These are phyloP conservation scores for Erysimum cheiri DNA, from an alignment of 441 rosid genomes.

Conservation along the genomic window DNA sequence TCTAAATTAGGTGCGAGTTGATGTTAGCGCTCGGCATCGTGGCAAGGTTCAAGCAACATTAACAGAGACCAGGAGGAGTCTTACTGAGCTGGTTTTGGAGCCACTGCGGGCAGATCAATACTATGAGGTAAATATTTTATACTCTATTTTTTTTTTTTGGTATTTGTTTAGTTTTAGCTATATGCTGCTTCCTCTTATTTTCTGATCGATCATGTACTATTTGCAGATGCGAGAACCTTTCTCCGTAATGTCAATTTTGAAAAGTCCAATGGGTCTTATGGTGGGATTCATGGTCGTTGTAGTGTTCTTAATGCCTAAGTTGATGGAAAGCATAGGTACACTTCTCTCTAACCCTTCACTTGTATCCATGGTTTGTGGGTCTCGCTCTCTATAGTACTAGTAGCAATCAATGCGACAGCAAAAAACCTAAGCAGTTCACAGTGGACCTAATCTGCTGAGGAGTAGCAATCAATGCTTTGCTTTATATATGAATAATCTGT, in stretches of 20 bases:
- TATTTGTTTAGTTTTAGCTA: conserved; percentile 11
- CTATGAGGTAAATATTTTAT: conserved; percentile 68
- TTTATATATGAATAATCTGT: background rate
- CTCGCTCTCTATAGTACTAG: conserved; percentile 10
- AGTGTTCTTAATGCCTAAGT: conserved; percentile 91
- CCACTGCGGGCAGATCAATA: conserved; percentile 84
- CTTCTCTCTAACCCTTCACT: conserved; percentile 20
- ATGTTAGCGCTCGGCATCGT: conserved; percentile 94
- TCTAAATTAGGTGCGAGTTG: conserved; percentile 79
- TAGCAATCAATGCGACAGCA: background rate
- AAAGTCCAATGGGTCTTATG: conserved; percentile 99
- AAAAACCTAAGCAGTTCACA: conserved; percentile 3
- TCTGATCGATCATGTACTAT: conserved; percentile 27
- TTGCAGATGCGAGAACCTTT: conserved; percentile 93
- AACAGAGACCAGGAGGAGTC: conserved; percentile 90
- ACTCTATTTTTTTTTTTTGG: background rate
- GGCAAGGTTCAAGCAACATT: conserved; percentile 97
- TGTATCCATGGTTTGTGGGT: conserved; percentile 10
- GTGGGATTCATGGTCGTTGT: conserved; percentile 95
- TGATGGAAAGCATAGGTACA: conserved; percentile 95
- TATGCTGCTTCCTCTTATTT: conserved; percentile 21
- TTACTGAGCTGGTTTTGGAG: conserved; percentile 87
- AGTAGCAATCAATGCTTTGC: background rate
- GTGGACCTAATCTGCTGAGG: conserved; percentile 23
- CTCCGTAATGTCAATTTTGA: conserved; percentile 77